Evolutionary conservation across 768 basidiomycete species (phyloP).

Genomic region (Mycena indigotica): DNA sequence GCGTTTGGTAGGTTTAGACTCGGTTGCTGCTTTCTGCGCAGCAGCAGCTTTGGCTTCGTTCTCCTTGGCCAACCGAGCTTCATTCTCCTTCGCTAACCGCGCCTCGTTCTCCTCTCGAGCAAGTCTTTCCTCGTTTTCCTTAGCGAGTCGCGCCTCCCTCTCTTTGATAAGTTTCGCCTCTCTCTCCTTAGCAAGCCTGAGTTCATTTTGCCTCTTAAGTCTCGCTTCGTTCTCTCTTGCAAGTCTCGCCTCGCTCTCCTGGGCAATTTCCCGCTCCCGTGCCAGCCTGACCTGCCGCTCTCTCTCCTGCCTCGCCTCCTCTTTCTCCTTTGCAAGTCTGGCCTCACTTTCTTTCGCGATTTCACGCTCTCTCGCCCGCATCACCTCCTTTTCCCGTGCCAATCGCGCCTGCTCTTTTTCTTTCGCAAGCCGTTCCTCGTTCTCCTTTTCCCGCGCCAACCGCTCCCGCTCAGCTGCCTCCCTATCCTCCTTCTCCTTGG

Average conservation of each 20-base stretch:
- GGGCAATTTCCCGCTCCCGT: too few species aligned
- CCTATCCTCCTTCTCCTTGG: background rate
- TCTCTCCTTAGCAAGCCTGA: too few species aligned
- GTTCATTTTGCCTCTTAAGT: background rate
- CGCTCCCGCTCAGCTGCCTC: background rate
- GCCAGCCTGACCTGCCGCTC: background rate
- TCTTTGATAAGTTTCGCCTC: too few species aligned
- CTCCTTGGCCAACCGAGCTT: background rate
- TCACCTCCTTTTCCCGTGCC: too few species aligned
- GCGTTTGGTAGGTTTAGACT: background rate
- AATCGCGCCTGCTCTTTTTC: background rate
- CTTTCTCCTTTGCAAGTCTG: background rate
- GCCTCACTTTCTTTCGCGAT: background rate
- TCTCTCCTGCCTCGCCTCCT: too few species aligned
- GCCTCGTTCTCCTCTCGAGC: background rate
- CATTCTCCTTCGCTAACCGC: background rate
- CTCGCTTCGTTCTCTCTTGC: background rate
- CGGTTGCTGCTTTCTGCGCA: background rate
- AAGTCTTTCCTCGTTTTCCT: background rate
- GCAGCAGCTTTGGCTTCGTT: background rate
- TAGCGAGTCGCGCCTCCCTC: background rate
- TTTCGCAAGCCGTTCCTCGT: background rate
- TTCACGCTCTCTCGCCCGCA: too few species aligned
- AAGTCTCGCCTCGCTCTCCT: too few species aligned
- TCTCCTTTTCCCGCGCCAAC: background rate